A percentile compares a stretch with the other conserved stretches of the same genome.
phyloP scores from a whole-genome alignment of 2,329 filamentous ascomycete species.

The Fusarium illudens region DNA sequence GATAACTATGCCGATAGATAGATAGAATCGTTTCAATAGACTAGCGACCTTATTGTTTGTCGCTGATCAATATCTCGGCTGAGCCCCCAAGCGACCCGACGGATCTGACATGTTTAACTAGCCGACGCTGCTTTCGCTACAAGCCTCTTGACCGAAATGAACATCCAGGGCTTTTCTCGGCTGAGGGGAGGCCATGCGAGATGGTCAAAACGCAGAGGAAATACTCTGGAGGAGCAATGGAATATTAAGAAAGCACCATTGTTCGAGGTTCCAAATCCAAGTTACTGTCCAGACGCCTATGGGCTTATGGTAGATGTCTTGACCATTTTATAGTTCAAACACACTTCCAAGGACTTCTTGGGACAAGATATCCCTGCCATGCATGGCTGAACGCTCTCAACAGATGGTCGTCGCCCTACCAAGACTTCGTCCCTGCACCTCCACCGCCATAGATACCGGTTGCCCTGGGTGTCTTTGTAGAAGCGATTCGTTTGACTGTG shows the following conservation, averaged over 20 bases:
- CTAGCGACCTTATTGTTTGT: background rate
- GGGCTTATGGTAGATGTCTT: background rate
- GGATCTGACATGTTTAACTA: background rate
- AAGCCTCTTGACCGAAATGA: background rate
- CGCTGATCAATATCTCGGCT: background rate
- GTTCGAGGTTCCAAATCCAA: too few species aligned
- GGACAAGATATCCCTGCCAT: too few species aligned
- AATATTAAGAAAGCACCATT: too few species aligned
- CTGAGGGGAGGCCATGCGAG: background rate
- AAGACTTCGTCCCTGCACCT: background rate
- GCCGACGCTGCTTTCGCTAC: background rate
- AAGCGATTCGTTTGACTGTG: constrained; percentile 21
- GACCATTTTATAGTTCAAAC: background rate
- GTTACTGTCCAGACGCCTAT: too few species aligned
- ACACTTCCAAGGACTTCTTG: too few species aligned
- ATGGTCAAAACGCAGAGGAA: background rate
- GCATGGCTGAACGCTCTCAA: background rate
- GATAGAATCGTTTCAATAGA: background rate
- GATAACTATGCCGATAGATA: too few species aligned
- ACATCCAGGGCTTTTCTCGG: background rate
- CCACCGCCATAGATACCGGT: background rate
- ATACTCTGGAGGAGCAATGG: background rate
- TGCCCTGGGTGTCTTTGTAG: background rate
- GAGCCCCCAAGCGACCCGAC: background rate
- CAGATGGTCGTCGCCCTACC: background rate